phyloP scores from a whole-genome alignment of 176 grass and related monocot species.

The Musa troglodytarum region DNA sequence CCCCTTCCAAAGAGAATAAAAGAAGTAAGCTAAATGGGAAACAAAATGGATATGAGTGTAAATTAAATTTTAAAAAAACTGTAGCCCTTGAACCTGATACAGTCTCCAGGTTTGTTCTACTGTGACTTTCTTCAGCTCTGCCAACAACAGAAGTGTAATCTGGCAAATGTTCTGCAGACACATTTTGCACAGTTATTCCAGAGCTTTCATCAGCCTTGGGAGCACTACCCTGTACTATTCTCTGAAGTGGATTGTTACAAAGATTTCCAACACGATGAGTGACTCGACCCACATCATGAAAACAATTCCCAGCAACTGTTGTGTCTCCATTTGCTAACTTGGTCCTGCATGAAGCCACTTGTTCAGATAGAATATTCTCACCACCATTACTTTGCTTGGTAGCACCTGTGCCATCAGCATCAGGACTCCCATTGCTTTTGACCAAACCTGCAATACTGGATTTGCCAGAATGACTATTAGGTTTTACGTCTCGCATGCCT shows the following conservation, averaged over 20 bases:
- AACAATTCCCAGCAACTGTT: constrained; percentile 44
- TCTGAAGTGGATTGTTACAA: constrained; percentile 39
- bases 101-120: constrained; percentile 31
- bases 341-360: constrained; percentile 20
- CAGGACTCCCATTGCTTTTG: constrained; percentile 37
- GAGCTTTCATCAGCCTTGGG: constrained; percentile 35
- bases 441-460: constrained; percentile 31
- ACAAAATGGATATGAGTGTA: background rate
- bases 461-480: constrained; percentile 51
- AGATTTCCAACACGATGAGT: constrained; percentile 29
- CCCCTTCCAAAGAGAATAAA: constrained; percentile 30
- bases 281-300: constrained; percentile 37
- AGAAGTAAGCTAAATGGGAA: constrained; percentile 20
- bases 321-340: constrained; percentile 40
- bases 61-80: background rate
- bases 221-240: constrained; percentile 33
- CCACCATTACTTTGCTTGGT: constrained; percentile 40
- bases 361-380: constrained; percentile 34
- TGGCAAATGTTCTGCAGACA: constrained; percentile 24
- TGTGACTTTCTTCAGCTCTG: constrained; percentile 32
- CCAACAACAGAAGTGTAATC: constrained; percentile 26
- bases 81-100: constrained; percentile 27
- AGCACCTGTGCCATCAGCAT: constrained; percentile 4
- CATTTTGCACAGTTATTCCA: constrained; percentile 30
- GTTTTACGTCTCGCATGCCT: constrained; percentile 45